Evolutionary conservation across 768 basidiomycete genomes (phyloP), one percentile per base, ranked within the genome.

Genomic region (Lactarius quietus): DNA sequence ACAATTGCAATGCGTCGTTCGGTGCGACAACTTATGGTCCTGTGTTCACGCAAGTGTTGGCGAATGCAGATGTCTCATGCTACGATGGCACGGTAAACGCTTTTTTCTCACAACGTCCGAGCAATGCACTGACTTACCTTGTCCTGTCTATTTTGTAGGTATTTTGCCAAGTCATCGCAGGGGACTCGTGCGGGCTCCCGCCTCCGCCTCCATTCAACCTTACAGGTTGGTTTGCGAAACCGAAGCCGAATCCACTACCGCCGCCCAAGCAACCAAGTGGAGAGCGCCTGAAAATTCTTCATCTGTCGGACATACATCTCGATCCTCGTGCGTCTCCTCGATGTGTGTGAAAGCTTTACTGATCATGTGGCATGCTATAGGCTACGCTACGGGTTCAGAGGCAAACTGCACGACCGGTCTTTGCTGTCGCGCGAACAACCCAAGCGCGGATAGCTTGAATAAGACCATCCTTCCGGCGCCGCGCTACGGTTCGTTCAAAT

Each of bases 301-400:
- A 92, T 72, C 62, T 92, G n/a, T 89, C 88, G 1, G 90, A 92
- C 71, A 79, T 89, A 63, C 90, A 91, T 73, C 75, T 92, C 58
- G 90, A 92, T 73, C 86, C 89, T 43, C 82, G 89, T 87, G 69
- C 57, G 81, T 70, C 23, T 28, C 35, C 8, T n/a, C 15, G 15
- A 31, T 60, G n/a, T 48, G 17, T 41, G 41, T 52, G 55, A 56
- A 33, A 23, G 52, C 51, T 59, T 59, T 38, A 28, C 36, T 57
- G 39, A 33, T 33, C 33, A 33, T 8, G 8, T 33, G 33, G 8
- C 33, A 33, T 33, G 8, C 33, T 8, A 8, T 67, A 89, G 88
- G 89, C 28, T 90, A 84, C 70, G 80, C 86, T 28, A 90, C 83
- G 31, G 85, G 86, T n/a, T 76, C 88, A 3, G 89, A 90, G 75